Conservation (phyloP, 768 basidiomycete genomes). For the Artomyces pyxidatus region DNA sequence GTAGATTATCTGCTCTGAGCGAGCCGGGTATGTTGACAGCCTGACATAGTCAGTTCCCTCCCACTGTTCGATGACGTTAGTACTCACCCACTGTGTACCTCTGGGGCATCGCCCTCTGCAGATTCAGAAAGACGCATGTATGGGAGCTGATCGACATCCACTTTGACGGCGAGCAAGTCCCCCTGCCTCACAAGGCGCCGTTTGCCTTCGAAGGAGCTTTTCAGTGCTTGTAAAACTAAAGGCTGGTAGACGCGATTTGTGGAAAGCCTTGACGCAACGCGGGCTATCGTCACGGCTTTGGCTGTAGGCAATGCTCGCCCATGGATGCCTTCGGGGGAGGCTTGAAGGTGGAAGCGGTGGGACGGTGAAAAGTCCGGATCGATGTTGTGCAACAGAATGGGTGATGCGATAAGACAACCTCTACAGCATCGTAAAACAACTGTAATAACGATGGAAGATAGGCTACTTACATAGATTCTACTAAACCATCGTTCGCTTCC, state of each 20-base stretch:
- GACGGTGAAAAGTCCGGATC: conserved; percentile 17
- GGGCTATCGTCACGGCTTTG: conserved; percentile 60
- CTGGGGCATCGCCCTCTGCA: conserved; percentile 1
- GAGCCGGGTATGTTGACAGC: conserved; percentile 1
- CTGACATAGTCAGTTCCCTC: too few species aligned
- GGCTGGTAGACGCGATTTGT: conserved; percentile 57
- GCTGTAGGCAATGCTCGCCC: conserved; percentile 62
- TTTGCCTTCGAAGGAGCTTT: conserved; percentile 46
- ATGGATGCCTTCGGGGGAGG: conserved; percentile 54
- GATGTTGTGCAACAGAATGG: conserved; percentile 50
- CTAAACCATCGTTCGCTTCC: conserved; percentile 39
- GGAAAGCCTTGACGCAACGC: conserved; percentile 71
- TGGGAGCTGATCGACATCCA: conserved; percentile 43
- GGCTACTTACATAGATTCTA: conserved; percentile 26
- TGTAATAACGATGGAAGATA: not conserved
- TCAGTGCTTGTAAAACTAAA: conserved; percentile 53
- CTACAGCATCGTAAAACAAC: conserved; percentile 20
- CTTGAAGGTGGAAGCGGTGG: conserved; percentile 26
- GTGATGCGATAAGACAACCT: conserved; percentile 34
- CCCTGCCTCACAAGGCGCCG: conserved; percentile 61
- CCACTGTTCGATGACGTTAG: too few species aligned
- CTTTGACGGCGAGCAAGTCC: conserved; percentile 59
- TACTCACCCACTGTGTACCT: not conserved
- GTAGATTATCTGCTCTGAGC: conserved; percentile 47
- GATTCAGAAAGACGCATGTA: conserved; percentile 4